These are phyloP conservation scores for Trichosporon inkin DNA, from an alignment of 1,284 basidiomycete genomes.

Conservation along the genomic window DNA sequence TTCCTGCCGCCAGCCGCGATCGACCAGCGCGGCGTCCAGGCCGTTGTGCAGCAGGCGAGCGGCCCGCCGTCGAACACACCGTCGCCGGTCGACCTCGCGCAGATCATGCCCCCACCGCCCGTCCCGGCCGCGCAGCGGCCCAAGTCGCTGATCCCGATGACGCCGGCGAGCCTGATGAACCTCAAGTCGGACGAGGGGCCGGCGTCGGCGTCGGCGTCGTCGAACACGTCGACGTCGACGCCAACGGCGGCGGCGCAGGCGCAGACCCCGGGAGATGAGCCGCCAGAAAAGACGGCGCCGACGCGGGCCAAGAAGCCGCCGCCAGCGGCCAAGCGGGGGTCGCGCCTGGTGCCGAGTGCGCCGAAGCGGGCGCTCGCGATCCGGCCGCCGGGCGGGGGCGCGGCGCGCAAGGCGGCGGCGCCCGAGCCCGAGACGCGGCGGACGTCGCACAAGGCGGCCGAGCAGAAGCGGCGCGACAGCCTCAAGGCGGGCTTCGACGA, in stretches of 20 bases:
- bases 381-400: slow-evolving; percentile 33
- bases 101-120: slow-evolving; percentile 60
- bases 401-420: slow-evolving; percentile 37
- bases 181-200: slow-evolving; percentile 47
- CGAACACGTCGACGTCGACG: background rate
- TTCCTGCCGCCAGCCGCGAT: slow-evolving; percentile 42
- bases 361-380: slow-evolving; percentile 41
- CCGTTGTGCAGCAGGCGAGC: slow-evolving; percentile 19
- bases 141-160: slow-evolving; percentile 65
- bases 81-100: slow-evolving; percentile 69
- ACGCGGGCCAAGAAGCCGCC: slow-evolving; percentile 16
- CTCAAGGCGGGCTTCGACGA: slow-evolving; percentile 96
- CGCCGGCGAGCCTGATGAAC: slow-evolving; percentile 82
- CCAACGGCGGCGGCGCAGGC: background rate
- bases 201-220: background rate
- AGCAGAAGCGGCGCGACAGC: slow-evolving; percentile 93
- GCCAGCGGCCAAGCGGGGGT: slow-evolving; percentile 19
- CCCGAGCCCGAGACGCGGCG: slow-evolving; percentile 55
- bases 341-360: slow-evolving; percentile 21
- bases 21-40: slow-evolving; percentile 33
- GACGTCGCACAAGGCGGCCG: slow-evolving; percentile 92
- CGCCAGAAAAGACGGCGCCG: slow-evolving; percentile 7
- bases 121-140: slow-evolving; percentile 30
- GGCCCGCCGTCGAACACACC: slow-evolving; percentile 55
- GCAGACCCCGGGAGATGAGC: no score